A percentile compares a stretch with the other conserved stretches of the same genome.
Evolutionary conservation across 2,329 filamentous ascomycete species (phyloP).

Genomic region (Cytospora paraplurivora): DNA sequence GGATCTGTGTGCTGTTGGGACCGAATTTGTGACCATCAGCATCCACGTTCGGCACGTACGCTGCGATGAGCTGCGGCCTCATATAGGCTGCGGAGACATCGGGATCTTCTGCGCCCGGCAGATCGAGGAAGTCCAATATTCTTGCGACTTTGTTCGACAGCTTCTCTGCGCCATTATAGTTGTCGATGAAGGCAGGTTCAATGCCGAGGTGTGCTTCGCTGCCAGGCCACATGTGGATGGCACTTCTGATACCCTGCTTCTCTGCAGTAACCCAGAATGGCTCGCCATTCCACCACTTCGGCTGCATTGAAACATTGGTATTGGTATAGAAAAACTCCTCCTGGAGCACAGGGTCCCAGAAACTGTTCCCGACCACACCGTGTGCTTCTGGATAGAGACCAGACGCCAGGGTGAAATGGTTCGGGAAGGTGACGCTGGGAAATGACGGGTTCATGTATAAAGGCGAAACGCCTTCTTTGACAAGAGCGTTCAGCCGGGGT

Average conservation of each 20-base stretch:
- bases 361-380: constrained; percentile 89
- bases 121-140: constrained; percentile 81
- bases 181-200: constrained; percentile 80
- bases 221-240: constrained; percentile 98
- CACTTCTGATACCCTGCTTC: constrained; percentile 73
- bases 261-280: constrained; percentile 95
- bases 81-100: constrained; percentile 52
- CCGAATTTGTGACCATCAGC: constrained; percentile 83
- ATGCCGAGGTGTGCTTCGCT: constrained; percentile 84
- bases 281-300: constrained; percentile 94
- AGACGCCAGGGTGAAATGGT: constrained; percentile 92
- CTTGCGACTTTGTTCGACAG: constrained; percentile 76
- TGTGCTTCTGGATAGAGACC: constrained; percentile 92
- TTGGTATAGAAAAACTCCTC: constrained; percentile 90
- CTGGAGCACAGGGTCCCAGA: constrained; percentile 79
- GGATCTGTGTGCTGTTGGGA: constrained; percentile 92
- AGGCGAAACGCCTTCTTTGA: constrained; percentile 83
- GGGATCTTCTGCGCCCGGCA: constrained; percentile 69
- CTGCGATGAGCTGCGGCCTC: constrained; percentile 87
- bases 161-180: constrained; percentile 76
- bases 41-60: constrained; percentile 94
- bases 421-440: constrained; percentile 93
- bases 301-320: constrained; percentile 70
- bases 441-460: constrained; percentile 93
- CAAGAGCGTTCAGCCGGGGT: constrained; percentile 75